phyloP scores from a whole-genome alignment of 331 rosid genomes.

The Prunus yedoensis region DNA sequence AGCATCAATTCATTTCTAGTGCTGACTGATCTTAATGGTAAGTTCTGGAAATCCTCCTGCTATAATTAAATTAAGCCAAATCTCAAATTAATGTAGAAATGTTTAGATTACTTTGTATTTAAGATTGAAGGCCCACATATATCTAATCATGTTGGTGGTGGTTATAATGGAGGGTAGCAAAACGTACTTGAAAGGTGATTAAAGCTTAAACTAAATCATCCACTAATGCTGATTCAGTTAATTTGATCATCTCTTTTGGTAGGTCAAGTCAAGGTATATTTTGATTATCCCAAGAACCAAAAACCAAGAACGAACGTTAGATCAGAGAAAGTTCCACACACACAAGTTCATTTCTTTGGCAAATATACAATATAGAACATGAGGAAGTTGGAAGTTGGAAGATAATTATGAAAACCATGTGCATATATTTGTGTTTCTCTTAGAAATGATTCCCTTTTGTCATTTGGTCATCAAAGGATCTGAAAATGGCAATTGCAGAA shows the following conservation, averaged over 20 bases:
- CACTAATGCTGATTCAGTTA: constrained; percentile 30
- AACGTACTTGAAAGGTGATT: constrained; percentile 42
- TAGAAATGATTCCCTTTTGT: background rate
- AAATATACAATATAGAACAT: background rate
- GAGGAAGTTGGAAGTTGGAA: background rate
- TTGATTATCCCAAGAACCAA: constrained; percentile 31
- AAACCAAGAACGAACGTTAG: constrained; percentile 18
- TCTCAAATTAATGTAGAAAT: background rate
- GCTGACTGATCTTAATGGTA: constrained; percentile 23
- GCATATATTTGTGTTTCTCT: background rate
- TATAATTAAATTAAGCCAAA: background rate
- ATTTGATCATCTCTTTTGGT: constrained; percentile 25
- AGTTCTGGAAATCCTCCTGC: constrained; percentile 15
- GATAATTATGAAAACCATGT: no score
- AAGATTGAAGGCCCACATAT: constrained; percentile 68
- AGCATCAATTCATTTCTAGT: constrained; percentile 3
- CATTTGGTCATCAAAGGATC: background rate
- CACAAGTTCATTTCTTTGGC: background rate
- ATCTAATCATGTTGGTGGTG: constrained; percentile 90
- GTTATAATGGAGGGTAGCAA: constrained; percentile 61
- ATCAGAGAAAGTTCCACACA: background rate
- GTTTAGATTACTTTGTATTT: constrained; percentile 17
- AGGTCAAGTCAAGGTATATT: constrained; percentile 11
- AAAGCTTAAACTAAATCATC: constrained; percentile 43
- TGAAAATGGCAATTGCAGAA: constrained; percentile 3